phyloP scores from a whole-genome alignment of 768 basidiomycete species.

The Naematelia encephala region DNA sequence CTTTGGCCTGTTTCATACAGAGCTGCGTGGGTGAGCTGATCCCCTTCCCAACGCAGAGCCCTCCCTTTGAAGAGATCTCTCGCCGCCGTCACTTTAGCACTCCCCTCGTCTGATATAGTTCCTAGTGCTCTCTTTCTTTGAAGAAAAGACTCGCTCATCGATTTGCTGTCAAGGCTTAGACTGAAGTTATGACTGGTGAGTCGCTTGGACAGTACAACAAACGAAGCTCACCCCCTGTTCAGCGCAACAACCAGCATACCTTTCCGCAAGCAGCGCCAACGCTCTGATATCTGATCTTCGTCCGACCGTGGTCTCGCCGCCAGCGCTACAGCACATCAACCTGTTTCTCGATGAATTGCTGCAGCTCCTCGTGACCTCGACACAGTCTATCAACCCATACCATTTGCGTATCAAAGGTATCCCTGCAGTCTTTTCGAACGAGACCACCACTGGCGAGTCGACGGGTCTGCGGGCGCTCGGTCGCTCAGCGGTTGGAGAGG shows the following conservation, averaged over 20 bases:
- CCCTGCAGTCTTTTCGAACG: conserved; percentile 38
- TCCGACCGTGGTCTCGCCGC: conserved; percentile 75
- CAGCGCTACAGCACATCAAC: conserved; percentile 61
- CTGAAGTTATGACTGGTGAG: too few relatives aligned
- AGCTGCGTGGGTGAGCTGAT: too few relatives aligned
- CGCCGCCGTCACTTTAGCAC: neutral
- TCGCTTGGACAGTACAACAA: too few relatives aligned
- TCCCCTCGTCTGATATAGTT: too few relatives aligned
- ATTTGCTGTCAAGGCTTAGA: too few relatives aligned
- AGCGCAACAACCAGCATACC: conserved; percentile 55
- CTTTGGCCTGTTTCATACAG: too few relatives aligned
- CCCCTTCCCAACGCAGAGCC: neutral
- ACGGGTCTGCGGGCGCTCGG: conserved; percentile 59
- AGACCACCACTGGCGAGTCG: conserved; percentile 20
- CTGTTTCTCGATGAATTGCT: conserved; percentile 47
- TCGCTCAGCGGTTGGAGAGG: conserved; percentile 87
- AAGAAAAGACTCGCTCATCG: too few relatives aligned
- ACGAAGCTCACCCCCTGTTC: conserved; percentile 8
- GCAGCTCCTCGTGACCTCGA: conserved; percentile 20
- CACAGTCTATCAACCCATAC: conserved; percentile 40
- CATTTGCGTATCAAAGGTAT: conserved; percentile 41
- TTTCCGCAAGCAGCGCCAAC: conserved; percentile 79
- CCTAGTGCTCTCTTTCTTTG: too few relatives aligned
- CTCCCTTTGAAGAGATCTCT: neutral
- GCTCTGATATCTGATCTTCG: conserved; percentile 88